These are phyloP conservation scores for Moniliophthora roreri DNA, from an alignment of 1,284 basidiomycete genomes.

Conservation along the genomic window DNA sequence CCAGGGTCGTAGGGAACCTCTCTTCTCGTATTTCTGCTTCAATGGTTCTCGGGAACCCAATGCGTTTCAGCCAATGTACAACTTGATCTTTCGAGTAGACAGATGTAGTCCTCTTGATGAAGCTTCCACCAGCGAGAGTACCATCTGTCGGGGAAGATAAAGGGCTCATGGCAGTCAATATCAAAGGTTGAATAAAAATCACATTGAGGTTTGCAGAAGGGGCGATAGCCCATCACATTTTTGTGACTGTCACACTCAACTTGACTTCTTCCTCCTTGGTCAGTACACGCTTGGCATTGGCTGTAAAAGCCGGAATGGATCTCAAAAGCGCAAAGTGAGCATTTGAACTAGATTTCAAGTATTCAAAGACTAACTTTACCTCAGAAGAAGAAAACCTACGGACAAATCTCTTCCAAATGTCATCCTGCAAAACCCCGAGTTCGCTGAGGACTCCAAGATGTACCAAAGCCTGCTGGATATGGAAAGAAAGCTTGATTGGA, in stretches of 20 bases:
- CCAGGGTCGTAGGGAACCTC: constrained; percentile 23
- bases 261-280: too few relatives aligned
- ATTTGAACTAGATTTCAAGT: background rate
- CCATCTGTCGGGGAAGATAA: too few relatives aligned
- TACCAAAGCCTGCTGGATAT: constrained; percentile 86
- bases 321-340: constrained; percentile 11
- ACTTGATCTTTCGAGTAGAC: too few relatives aligned
- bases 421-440: constrained; percentile 64
- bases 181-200: too few relatives aligned
- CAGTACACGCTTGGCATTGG: too few relatives aligned
- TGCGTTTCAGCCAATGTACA: too few relatives aligned
- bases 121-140: too few relatives aligned
- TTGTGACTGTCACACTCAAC: background rate
- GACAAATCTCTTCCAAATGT: constrained; percentile 78
- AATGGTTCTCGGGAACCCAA: constrained; percentile 2
- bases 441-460: constrained; percentile 81
- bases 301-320: too few relatives aligned
- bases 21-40: too few relatives aligned
- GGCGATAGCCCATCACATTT: background rate
- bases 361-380: background rate
- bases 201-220: background rate
- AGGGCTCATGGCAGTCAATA: too few relatives aligned
- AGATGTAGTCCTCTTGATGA: too few relatives aligned
- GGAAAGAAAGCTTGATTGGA: constrained; percentile 95
- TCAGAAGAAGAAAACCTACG: constrained; percentile 76